Base-by-base conservation (phyloP, 1,284 basidiomycete species). In the Boletellus sp. region DNA sequence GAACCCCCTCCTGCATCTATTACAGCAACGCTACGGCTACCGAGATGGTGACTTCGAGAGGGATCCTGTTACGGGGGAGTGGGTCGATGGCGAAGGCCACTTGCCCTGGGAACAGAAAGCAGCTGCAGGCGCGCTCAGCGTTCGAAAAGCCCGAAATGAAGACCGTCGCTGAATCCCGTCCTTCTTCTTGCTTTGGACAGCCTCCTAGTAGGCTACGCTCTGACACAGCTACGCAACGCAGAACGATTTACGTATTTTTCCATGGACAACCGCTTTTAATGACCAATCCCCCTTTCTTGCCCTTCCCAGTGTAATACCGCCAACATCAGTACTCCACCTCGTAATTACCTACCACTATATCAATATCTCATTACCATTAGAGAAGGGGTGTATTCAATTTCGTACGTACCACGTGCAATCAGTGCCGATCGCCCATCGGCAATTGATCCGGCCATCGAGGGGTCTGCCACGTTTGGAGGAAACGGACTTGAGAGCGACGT, bases 1-100 rank as follows among this genome's bases (percentile, higher is more conserved):
- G 42, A 90, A 91, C 57, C 86, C 88, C 35, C 76, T 91, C 40
- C 74, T 91, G 53, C 80, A 75, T 66, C 71, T 91, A 26, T 72
- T 91, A 33, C 74, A 89, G 66, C 62, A 76, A 56, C 78, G 88
- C 24, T 91, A 88, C 63, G 80, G 77, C n/a, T 91, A 91, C 68
- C 79, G 78, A 45, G 89, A 91, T 66, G 89, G 89, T 1, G 89
- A 91, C 63, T 91, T 91, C 59, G 89, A 91, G 61, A 77, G 82
- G 46, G 77, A 88, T 57, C 68, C 81, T 1, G 52, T 67, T 36
- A 79, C 82, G 0, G 83, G 83, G 13, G 74, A 78, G 37, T 90
- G 87, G 87, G 37, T 75, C 21, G 77, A 79, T 16, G 82, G 79
- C 35, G 85, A 90, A 63, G 82, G 83, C 8, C 79, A 77, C 44